phyloP scores from a whole-genome alignment of 2,329 filamentous ascomycete genomes.

The Penicillium expansum region DNA sequence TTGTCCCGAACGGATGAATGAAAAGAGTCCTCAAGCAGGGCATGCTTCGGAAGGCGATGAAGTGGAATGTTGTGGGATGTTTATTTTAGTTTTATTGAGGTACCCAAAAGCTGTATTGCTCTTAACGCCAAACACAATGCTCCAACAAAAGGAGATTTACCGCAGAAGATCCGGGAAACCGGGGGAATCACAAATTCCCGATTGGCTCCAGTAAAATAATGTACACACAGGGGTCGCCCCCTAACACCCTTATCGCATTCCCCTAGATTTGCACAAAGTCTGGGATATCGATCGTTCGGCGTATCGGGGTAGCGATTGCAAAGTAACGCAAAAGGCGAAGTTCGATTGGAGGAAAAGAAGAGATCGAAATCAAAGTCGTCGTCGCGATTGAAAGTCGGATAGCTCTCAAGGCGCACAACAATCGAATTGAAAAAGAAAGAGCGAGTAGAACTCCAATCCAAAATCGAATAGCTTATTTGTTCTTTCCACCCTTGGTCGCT shows the following conservation, averaged over 20 bases:
- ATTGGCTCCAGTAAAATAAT: conserved; percentile 24
- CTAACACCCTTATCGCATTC: conserved; percentile 5
- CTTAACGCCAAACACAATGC: conserved; percentile 28
- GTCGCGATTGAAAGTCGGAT: not conserved
- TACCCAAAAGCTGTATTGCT: conserved; percentile 23
- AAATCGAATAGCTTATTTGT: conserved; percentile 29
- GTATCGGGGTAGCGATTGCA: not conserved
- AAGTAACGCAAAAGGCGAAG: not conserved
- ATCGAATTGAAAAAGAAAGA: not conserved
- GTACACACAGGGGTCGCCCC: conserved; percentile 19
- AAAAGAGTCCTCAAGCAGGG: not conserved
- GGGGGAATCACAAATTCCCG: not conserved
- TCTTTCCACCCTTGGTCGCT: conserved; percentile 72
- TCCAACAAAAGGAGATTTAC: conserved; percentile 20
- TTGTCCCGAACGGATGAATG: not conserved
- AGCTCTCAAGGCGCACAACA: not conserved
- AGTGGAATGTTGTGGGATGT: conserved; percentile 5
- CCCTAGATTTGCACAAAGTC: not conserved
- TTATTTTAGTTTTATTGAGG: conserved; percentile 23
- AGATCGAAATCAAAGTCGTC: not conserved
- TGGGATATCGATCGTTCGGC: not conserved
- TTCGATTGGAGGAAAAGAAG: not conserved
- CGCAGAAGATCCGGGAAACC: conserved; percentile 12
- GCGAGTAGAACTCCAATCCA: not conserved
- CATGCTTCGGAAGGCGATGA: not conserved